Base-by-base conservation (phyloP, 2,329 filamentous ascomycete species). In the Trichophyton benhamiae region DNA sequence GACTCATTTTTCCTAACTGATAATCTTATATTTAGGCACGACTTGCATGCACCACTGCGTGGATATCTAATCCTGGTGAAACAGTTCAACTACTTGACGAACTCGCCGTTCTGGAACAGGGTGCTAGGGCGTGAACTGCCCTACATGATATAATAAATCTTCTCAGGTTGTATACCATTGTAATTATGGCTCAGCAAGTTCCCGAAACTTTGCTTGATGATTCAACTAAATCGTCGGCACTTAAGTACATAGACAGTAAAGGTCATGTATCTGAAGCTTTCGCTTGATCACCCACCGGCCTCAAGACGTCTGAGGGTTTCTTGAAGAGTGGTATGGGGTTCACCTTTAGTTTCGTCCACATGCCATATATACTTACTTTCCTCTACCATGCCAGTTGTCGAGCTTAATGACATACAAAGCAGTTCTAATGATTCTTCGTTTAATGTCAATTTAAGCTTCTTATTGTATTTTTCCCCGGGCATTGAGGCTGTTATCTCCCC, bases 41-140 rank as follows among this genome's bases (percentile, higher is more conserved):
- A 33, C 83, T 91, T 68, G 91, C 95, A 20, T 94, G 89, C 38
- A 96, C 92, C 0, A 97, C 94, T 22, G 91, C 92, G 0, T 99
- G 94, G 94, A 95, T 99, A 66, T 92, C 94, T 0, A 96, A 84
- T 70, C 94, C 94, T 0, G 80, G 82, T 0, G 94, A 99, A 79
- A 99, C 94, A 33, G 89, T 96, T 44, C 85, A 89, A 67, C 75
- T 97, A 68, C 76, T 99, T 63, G 91, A 96, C 69, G 94, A 97
- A 78, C 77, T 96, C 71, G 80, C 80, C 0, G 80, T 78, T 58
- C 69, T 88, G 62, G 72, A 74, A 46, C 33, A 25, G 17, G 57
- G 27, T 13, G 22, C 22, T 27, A 27, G 8, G 3, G 20, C 25
- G 3, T 52, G 22, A 52, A 30, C 27, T 13, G 11, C 33, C 33